Base-by-base conservation (phyloP, 202 grass and related monocot genomes). In the Panicum virgatum region DNA sequence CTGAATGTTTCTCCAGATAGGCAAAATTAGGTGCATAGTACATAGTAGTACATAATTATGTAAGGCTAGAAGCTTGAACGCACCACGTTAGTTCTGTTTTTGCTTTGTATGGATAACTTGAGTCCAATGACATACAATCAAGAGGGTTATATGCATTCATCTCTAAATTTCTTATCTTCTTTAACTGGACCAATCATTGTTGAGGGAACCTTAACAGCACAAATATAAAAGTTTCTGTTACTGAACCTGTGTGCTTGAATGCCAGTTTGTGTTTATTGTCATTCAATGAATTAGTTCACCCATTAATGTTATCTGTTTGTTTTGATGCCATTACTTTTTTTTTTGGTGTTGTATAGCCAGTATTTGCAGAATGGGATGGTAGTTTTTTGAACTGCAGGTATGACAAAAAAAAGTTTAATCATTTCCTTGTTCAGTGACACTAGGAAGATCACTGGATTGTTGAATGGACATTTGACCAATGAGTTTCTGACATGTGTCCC, bases 141-240 rank as follows among this genome's bases (percentile, higher is more conserved):
- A 68, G 39, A 22, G 19, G 27, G 39, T 57, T 82, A 38, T 20
- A 3, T 43, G 27, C 40, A 72, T 89, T 48, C 76, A 78, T 60
- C 19, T 48, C 43, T 57, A 48, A 13, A 45, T 66, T 39, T 61
- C 2, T 59, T 58, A 7, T 72, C 37, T 80, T 29, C 1, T 62
- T 80, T 84, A 64, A 82, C 46, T 66, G 19, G 12, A 79, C 58
- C 0, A 40, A 45, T 43, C 59, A n/a, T 66, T 85, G 43, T 67
- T 37, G 32, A 45, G 59, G 60, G 5, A 19, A 82, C 59, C 50
- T 62, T 78, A 46, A 68, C 20, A 59, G 32, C 34, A 39, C 47
- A 74, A 38, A 43, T 45, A 38, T 56, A 3, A 42, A 37, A 67
- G 4, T 16, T 1, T 20, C 10, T 73, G 15, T 42, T 67, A 86